Conservation (phyloP, 2,329 filamentous ascomycete genomes). For the Penicillium corylophilum region DNA sequence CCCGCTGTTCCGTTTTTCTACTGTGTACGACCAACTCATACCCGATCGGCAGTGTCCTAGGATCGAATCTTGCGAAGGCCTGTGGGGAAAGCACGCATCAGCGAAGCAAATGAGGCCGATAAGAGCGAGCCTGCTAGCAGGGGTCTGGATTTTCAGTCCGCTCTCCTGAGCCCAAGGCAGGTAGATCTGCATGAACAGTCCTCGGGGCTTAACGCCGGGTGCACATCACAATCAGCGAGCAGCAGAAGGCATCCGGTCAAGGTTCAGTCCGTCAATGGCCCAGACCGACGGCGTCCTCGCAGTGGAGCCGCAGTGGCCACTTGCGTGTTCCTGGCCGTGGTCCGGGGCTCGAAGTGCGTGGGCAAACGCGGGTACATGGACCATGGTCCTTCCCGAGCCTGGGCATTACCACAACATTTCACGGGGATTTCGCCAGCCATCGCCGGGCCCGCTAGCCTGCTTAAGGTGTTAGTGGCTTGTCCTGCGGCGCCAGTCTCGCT, state of each 20-base stretch:
- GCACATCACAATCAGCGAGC: slow-evolving; percentile 10
- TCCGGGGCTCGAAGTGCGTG: slow-evolving; percentile 9
- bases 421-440: slow-evolving; percentile 9
- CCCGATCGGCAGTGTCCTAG: neutral
- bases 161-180: neutral
- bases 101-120: neutral
- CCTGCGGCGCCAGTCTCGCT: neutral
- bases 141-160: neutral
- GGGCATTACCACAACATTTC: slow-evolving; percentile 7
- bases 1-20: neutral
- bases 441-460: slow-evolving; percentile 2
- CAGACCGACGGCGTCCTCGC: slow-evolving; percentile 24
- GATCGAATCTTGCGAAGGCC: neutral
- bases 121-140: too few relatives aligned
- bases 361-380: neutral
- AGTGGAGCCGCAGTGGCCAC: slow-evolving; percentile 7
- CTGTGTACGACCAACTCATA: neutral
- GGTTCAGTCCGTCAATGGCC: slow-evolving; percentile 25
- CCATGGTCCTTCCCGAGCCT: slow-evolving; percentile 11
- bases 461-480: slow-evolving; percentile 2
- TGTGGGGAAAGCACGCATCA: neutral
- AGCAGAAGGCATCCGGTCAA: slow-evolving; percentile 1
- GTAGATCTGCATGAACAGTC: neutral
- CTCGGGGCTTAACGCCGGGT: neutral
- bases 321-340: slow-evolving; percentile 14